Evolutionary conservation across 2,329 filamentous ascomycete species (phyloP), one percentile per base, ranked within the genome.

Genomic region (Acrodontium crateriforme): DNA sequence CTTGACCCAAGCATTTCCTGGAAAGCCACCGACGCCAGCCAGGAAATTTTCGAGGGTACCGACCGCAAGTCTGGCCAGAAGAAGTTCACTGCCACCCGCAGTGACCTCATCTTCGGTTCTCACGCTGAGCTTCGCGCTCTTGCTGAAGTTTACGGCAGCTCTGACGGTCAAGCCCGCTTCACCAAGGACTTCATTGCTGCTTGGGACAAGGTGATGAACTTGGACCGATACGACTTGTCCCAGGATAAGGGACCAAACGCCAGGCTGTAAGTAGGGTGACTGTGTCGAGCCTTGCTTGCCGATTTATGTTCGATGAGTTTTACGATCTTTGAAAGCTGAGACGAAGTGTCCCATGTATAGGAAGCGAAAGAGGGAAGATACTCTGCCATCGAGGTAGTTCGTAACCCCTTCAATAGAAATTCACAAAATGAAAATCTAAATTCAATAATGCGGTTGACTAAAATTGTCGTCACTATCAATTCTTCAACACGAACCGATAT

Each of bases 151-250:
- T 83, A 83, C 43, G 78, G 59, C 19, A 63, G 63, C 38, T 46
- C 59, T 0, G 77, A 77, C 42, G 64, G 59, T 7, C 50, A 65
- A 32, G 62, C 69, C 32, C 76, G 74, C 60, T 78, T 83, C 34
- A 68, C 71, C 23, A 69, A 67, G 53, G 78, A 83, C 59, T 83
- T 83, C 45, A 64, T 81, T 10, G 57, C 62, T 6, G 74, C 71
- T 3, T 83, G 78, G 78, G 60, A 62, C 44, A 83, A 83, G 71
- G 69, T 83, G 8, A 76, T 77, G 69, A 75, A 78, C 47, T 49
- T 76, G 31, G 78, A 83, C 50, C 67, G 78, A 9, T 83, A 72
- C 45, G 78, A 82, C 39, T 34, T 71, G 29, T 35, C 20, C 8
- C n/a, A n/a, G n/a, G n/a, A n/a, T n/a, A n/a, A n/a, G n/a, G n/a